phyloP scores from a whole-genome alignment of 106 monocot species.

The Alisma plantagoaquatica region DNA sequence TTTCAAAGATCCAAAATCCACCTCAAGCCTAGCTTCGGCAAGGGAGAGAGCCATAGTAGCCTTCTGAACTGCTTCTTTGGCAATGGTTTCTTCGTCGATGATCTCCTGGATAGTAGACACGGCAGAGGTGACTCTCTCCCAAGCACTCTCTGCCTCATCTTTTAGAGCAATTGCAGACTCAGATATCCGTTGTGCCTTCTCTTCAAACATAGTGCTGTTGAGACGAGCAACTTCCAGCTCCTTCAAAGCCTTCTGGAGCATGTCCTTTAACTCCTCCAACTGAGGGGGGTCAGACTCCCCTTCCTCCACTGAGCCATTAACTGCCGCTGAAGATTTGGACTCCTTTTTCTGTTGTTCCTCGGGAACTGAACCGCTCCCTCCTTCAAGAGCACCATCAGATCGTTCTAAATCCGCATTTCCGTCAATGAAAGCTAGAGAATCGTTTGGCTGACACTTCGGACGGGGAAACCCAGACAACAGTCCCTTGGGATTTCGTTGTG shows the following conservation, averaged over 20 bases:
- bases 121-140: slow-evolving; percentile 41
- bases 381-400: slow-evolving; percentile 5
- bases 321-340: slow-evolving; percentile 9
- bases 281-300: slow-evolving; percentile 27
- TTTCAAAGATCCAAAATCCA: slow-evolving; percentile 39
- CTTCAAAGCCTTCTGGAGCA: slow-evolving; percentile 55
- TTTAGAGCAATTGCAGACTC: slow-evolving; percentile 79
- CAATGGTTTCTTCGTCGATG: slow-evolving; percentile 47
- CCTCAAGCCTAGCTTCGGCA: slow-evolving; percentile 74
- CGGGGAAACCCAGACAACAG: not conserved
- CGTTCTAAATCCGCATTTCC: slow-evolving; percentile 22
- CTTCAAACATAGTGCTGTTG: slow-evolving; percentile 88
- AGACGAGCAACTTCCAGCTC: slow-evolving; percentile 75
- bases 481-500: not conserved
- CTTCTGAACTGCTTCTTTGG: slow-evolving; percentile 83
- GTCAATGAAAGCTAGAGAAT: slow-evolving; percentile 44
- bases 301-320: slow-evolving; percentile 27
- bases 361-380: not conserved
- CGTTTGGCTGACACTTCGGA: slow-evolving; percentile 46
- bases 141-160: slow-evolving; percentile 70
- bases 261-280: slow-evolving; percentile 46
- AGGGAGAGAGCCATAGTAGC: slow-evolving; percentile 89
- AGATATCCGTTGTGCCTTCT: slow-evolving; percentile 82
- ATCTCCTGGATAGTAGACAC: slow-evolving; percentile 72
- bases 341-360: slow-evolving; percentile 8